These are phyloP conservation scores for Schizophyllum amplum DNA, from an alignment of 1,284 basidiomycete genomes.

Conservation along the genomic window DNA sequence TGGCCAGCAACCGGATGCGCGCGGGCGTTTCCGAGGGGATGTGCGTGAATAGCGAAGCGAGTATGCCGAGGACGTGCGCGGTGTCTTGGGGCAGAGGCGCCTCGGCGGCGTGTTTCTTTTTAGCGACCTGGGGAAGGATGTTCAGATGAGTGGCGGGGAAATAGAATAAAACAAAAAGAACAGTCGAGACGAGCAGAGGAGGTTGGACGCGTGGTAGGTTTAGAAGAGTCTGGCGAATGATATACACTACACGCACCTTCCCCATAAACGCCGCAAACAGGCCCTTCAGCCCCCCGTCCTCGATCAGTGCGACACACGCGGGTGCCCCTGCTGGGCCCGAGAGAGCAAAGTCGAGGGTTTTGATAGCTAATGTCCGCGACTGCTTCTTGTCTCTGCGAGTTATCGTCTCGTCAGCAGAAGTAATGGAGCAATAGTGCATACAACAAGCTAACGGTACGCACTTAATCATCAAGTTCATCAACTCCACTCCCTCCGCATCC, in stretches of 20 bases:
- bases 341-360: slow-evolving; percentile 87
- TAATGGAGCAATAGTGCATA: slow-evolving; percentile 8
- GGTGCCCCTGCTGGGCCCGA: slow-evolving; percentile 70
- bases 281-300: slow-evolving; percentile 80
- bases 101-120: slow-evolving; percentile 51
- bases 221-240: no score
- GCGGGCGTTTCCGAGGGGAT: slow-evolving; percentile 78
- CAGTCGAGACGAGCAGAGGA: not conserved
- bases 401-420: no score
- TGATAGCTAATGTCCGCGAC: slow-evolving; percentile 77
- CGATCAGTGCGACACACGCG: slow-evolving; percentile 83
- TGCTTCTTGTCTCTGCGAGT: slow-evolving; percentile 69
- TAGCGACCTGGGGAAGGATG: slow-evolving; percentile 30
- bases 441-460: slow-evolving; percentile 27
- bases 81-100: slow-evolving; percentile 72
- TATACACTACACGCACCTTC: no score
- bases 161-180: no score
- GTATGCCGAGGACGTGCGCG: slow-evolving; percentile 82
- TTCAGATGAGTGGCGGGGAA: slow-evolving; percentile 2
- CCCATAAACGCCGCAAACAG: slow-evolving; percentile 92
- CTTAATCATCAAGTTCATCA: slow-evolving; percentile 97
- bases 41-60: slow-evolving; percentile 86
- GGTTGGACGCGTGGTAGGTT: no score
- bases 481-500: slow-evolving; percentile 88
- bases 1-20: slow-evolving; percentile 80